Evolutionary conservation across 139 green algal species (phyloP).

Genomic region (Yamagishiella unicocca): DNA sequence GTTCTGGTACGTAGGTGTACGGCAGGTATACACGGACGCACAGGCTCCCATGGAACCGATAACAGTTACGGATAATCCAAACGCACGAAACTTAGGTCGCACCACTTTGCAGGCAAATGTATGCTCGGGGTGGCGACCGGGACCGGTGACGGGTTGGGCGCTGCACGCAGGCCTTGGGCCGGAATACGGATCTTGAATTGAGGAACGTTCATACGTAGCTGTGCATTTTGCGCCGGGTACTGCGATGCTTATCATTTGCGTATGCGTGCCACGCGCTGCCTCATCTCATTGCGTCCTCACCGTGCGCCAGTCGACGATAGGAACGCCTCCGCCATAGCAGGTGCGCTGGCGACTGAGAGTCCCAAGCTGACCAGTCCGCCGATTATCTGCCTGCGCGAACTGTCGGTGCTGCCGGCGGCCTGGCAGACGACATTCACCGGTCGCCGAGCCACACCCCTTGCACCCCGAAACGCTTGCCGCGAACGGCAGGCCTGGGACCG

Average conservation of each 20-base stretch:
- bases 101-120: not conserved
- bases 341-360: not conserved
- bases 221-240: too few relatives aligned
- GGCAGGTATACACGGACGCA: not conserved
- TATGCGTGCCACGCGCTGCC: not conserved
- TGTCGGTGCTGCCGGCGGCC: constrained; percentile 7
- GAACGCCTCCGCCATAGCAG: constrained; percentile 52
- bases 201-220: too few relatives aligned
- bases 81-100: not conserved
- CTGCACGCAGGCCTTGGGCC: too few relatives aligned
- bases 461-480: constrained; percentile 1
- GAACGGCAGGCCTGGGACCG: not conserved
- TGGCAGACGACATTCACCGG: constrained; percentile 29
- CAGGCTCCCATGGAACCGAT: too few relatives aligned
- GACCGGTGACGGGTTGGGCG: too few relatives aligned
- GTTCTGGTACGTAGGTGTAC: not conserved
- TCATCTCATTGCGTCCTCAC: not conserved
- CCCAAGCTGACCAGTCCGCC: constrained; percentile 31
- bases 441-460: constrained; percentile 12
- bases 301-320: constrained; percentile 60
- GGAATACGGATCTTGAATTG: too few relatives aligned
- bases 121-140: too few relatives aligned
- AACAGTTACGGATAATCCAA: not conserved
- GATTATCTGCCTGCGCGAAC: constrained; percentile 23
- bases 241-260: too few relatives aligned